phyloP scores from a whole-genome alignment of 345 rosid genomes.

The Physaria fendleri region DNA sequence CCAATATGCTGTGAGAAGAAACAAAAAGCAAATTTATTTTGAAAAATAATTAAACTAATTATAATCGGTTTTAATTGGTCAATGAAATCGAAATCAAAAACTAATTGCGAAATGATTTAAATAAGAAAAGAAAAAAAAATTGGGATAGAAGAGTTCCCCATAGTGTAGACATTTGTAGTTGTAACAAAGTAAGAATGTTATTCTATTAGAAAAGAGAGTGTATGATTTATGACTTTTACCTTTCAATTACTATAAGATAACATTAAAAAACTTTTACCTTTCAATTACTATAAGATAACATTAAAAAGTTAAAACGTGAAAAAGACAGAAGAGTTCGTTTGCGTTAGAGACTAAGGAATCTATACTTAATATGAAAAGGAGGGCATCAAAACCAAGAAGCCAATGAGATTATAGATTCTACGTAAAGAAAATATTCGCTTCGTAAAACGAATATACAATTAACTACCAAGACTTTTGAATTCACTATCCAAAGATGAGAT shows the following conservation, averaged over 20 bases:
- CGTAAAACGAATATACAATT: neutral
- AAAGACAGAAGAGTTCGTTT: constrained; percentile 4
- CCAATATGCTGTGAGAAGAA: too few relatives aligned
- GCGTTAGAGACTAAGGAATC: constrained; percentile 26
- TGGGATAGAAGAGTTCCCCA: neutral
- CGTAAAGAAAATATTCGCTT: constrained; percentile 5
- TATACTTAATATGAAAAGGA: neutral
- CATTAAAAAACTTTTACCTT: neutral
- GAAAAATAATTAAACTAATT: neutral
- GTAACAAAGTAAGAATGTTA: constrained; percentile 1
- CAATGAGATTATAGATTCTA: constrained; percentile 20
- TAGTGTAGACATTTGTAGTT: neutral
- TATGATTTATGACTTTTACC: neutral
- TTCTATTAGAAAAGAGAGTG: neutral
- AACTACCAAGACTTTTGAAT: neutral
- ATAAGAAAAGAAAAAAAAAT: neutral
- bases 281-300: neutral
- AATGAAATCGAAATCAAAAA: neutral
- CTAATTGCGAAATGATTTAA: neutral
- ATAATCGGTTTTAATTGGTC: neutral
- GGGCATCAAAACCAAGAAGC: constrained; percentile 12
- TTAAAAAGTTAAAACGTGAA: neutral
- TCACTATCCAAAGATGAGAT: neutral
- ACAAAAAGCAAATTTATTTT: neutral
- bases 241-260: neutral